Evolutionary conservation across 148 eudicot species (phyloP).

Genomic region (Diospyros lotus): DNA sequence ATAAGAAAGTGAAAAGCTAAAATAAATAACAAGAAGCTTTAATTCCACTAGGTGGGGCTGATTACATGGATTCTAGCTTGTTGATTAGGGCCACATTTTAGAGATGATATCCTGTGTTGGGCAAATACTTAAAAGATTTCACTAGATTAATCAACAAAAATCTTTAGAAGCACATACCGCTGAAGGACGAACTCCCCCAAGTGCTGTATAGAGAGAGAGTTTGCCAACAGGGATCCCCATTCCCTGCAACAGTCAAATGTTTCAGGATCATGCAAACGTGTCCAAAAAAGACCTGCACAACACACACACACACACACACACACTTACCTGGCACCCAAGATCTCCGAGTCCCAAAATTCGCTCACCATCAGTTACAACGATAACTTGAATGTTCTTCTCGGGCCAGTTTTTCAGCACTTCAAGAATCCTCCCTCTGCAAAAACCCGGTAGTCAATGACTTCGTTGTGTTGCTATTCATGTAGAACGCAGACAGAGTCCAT

Average conservation of each 20-base stretch:
- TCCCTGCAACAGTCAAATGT: conserved; percentile 49
- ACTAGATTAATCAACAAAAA: neutral
- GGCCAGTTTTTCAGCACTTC: conserved; percentile 93
- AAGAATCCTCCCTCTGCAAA: conserved; percentile 74
- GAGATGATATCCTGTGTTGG: too few species aligned
- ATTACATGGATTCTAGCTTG: neutral
- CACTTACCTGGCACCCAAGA: conserved; percentile 86
- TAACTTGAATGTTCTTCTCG: conserved; percentile 77
- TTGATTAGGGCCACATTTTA: too few species aligned
- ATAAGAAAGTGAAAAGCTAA: neutral
- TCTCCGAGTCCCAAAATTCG: conserved; percentile 95
- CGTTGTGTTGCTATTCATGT: neutral
- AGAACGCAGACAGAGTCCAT: neutral
- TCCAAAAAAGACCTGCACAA: neutral
- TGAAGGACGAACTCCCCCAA: conserved; percentile 97
- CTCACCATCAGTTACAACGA: conserved; percentile 97
- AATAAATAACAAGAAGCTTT: neutral
- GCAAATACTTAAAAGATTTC: neutral
- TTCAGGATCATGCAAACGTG: conserved; percentile 1
- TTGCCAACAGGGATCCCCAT: conserved; percentile 99
- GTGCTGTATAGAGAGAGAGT: conserved; percentile 83
- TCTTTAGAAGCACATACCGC: conserved; percentile 45
- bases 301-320: too few species aligned
- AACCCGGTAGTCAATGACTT: conserved; percentile 5
- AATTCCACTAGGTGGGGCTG: too few species aligned